Evolutionary conservation across 2,329 filamentous ascomycete genomes (phyloP).

Genomic region (Cladophialophora yegresii): DNA sequence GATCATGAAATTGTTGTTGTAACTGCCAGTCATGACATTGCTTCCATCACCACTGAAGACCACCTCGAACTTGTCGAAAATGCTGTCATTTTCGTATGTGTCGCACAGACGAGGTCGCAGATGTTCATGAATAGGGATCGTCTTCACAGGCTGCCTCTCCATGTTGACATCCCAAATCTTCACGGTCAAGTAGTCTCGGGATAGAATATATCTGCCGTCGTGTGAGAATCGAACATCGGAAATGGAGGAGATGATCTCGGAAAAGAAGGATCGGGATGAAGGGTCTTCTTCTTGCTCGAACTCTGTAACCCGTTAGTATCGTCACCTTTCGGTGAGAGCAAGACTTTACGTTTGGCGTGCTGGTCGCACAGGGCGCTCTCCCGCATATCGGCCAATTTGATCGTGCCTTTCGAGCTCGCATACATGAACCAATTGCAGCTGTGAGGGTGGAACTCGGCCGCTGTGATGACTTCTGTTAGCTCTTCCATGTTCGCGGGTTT

Average conservation of each 20-base stretch:
- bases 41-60: conserved; percentile 97
- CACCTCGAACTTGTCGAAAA: conserved; percentile 99
- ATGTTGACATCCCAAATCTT: conserved; percentile 99
- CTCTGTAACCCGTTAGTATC: conserved; percentile 57
- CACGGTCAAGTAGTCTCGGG: conserved; percentile 95
- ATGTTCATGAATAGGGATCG: conserved; percentile 97
- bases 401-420: conserved; percentile 96
- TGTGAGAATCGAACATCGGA: conserved; percentile 97
- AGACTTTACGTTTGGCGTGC: conserved; percentile 81
- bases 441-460: conserved; percentile 92
- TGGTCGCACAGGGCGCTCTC: conserved; percentile 94
- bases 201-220: conserved; percentile 95
- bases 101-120: conserved; percentile 91
- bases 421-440: conserved; percentile 99
- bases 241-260: conserved; percentile 98
- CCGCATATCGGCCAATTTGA: conserved; percentile 98
- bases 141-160: conserved; percentile 96
- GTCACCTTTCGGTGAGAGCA: not conserved
- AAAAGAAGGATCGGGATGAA: conserved; percentile 96
- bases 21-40: conserved; percentile 99
- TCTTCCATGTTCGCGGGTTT: conserved; percentile 99
- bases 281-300: conserved; percentile 99
- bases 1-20: conserved; percentile 99
- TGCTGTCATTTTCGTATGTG: conserved; percentile 98
- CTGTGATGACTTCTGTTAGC: conserved; percentile 96